Evolutionary conservation across 164 flowering plant species (phyloP).

Genomic region (Stephania japonica): DNA sequence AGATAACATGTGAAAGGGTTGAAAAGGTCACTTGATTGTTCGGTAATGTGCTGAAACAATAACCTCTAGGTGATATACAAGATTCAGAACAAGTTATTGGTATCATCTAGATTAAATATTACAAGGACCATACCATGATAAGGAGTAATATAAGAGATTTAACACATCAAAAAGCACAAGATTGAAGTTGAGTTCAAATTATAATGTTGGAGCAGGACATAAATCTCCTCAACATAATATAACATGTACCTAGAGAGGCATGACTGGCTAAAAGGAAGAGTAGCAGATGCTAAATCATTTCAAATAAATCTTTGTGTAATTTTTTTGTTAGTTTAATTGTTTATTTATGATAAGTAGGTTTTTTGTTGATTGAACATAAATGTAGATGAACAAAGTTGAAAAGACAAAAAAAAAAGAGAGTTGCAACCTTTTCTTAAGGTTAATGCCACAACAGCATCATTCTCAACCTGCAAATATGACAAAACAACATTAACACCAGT

Average conservation of each 20-base stretch:
- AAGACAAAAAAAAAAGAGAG: not conserved
- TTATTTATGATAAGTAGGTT: too few relatives aligned
- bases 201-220: not conserved
- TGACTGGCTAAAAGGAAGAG: not conserved
- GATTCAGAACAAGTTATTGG: not conserved
- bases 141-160: not conserved
- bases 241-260: not conserved
- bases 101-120: not conserved
- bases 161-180: not conserved
- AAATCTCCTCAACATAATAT: not conserved
- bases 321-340: too few relatives aligned
- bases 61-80: not conserved
- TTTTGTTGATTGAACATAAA: not conserved
- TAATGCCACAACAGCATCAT: conserved; percentile 91
- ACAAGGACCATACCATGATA: not conserved
- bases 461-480: conserved; percentile 72
- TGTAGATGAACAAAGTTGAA: not conserved
- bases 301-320: not conserved
- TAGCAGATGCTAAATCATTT: not conserved
- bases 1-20: not conserved
- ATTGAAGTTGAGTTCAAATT: not conserved
- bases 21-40: not conserved
- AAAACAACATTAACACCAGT: not conserved
- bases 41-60: not conserved
- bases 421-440: conserved; percentile 74